Percentiles rank a stretch among this genome's conserved stretches.
Evolutionary conservation across 768 basidiomycete species (phyloP).

Genomic region (Infundibulicybe gibba): DNA sequence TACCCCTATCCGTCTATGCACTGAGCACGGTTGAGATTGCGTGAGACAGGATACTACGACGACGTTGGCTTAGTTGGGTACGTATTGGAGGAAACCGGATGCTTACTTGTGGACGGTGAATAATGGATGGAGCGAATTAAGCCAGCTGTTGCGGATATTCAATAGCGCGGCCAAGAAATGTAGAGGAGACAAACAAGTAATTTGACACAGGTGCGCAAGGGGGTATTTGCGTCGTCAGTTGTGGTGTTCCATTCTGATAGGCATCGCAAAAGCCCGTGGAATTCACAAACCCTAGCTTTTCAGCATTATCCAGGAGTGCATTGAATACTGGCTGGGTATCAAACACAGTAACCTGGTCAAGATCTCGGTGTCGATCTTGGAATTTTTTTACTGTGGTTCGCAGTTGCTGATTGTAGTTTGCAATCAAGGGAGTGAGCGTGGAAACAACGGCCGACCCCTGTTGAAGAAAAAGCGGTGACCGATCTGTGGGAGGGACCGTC

Average conservation of each 20-base stretch:
- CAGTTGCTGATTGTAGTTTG: conserved; percentile 51
- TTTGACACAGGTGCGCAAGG: conserved; percentile 61
- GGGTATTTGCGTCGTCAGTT: conserved; percentile 46
- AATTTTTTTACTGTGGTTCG: conserved; percentile 32
- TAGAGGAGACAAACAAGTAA: conserved; percentile 44
- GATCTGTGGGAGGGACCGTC: conserved; percentile 57
- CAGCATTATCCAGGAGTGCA: conserved; percentile 47
- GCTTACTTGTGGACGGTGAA: conserved; percentile 62
- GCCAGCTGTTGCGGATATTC: conserved; percentile 37
- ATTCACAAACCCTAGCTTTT: conserved; percentile 54
- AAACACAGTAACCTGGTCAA: conserved; percentile 45
- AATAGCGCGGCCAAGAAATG: background rate
- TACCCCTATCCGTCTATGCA: conserved; percentile 12
- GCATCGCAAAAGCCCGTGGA: conserved; percentile 54
- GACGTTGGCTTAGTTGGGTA: background rate
- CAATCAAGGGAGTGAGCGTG: conserved; percentile 30
- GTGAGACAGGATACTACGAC: conserved; percentile 45
- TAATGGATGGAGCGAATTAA: conserved; percentile 57
- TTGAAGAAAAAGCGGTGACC: conserved; percentile 42
- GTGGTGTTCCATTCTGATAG: conserved; percentile 55
- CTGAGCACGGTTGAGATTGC: conserved; percentile 44
- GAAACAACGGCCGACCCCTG: conserved; percentile 34
- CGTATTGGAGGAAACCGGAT: background rate
- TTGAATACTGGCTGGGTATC: conserved; percentile 60
- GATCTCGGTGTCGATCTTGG: conserved; percentile 32